Evolutionary conservation across 148 eudicot species (phyloP), one percentile per base, ranked within the genome.

Genomic region (Rhododendron kiyosumense): DNA sequence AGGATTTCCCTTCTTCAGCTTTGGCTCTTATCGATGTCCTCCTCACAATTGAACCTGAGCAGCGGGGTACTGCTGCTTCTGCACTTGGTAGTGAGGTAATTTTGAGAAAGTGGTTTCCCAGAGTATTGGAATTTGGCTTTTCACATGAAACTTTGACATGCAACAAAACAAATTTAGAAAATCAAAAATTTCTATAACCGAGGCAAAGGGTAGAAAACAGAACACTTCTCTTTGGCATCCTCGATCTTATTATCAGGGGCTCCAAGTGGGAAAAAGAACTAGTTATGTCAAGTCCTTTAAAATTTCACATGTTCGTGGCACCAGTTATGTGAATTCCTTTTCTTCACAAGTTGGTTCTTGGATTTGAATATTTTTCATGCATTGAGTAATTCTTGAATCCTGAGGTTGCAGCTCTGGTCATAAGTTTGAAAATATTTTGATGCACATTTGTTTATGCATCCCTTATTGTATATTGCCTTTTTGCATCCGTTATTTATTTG

Each of bases 11-110:
- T 57, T 57, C 96, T 48, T 87, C 95, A 81, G 92, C 98, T 84
- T 89, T 96, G 88, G 89, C 90, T 65, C 92, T 95, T 41, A 89
- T 93, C 51, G 94, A 94, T 67, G 45, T 87, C 77, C 96, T 96
- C 75, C 98, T 96, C 36, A 90, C 98, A 41, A 88, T 95, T 17
- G 98, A 96, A 87, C 98, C 96, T 28, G 93, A 91, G 78, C 85
- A 84, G 65, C 89, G 99, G 74, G 95, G 96, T 81, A 90, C 90
- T 75, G 90, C 98, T 81, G 84, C 93, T 85, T 83, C 92, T 86
- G 96, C 98, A 75, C 90, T 96, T 63, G 86, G 87, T 22, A 95
- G 92, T 85, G 95, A 95, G 96, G 99, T 96, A 93, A 85, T 48
- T 49, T 77, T 84, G 11, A 51, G 63, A 26, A 18, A 52, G 17